phyloP scores from a whole-genome alignment of 2,329 filamentous ascomycete species.

The Pleurostoma richardsiae region DNA sequence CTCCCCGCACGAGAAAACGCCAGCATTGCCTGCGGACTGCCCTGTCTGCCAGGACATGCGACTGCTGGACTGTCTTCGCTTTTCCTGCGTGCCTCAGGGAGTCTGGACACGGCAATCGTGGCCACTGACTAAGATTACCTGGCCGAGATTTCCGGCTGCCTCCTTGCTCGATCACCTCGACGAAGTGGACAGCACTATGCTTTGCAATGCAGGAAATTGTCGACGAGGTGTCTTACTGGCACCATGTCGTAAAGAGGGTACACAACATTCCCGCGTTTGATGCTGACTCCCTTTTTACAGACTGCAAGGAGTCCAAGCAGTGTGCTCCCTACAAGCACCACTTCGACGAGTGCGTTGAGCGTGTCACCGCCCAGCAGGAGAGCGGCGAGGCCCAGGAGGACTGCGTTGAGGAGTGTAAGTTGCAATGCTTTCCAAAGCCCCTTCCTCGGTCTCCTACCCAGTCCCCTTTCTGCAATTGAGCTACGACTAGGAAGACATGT shows the following conservation, averaged over 20 bases:
- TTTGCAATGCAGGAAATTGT: too few relatives aligned
- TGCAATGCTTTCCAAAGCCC: neutral
- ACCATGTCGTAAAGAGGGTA: too few relatives aligned
- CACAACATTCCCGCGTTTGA: too few relatives aligned
- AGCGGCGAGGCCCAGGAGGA: slow-evolving; percentile 78
- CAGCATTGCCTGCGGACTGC: too few relatives aligned
- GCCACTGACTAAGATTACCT: slow-evolving; percentile 1
- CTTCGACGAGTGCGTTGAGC: slow-evolving; percentile 96
- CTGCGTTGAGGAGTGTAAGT: slow-evolving; percentile 98
- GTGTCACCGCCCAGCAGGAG: slow-evolving; percentile 69
- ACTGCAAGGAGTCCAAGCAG: slow-evolving; percentile 81
- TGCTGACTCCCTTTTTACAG: slow-evolving; percentile 38
- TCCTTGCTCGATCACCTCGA: slow-evolving; percentile 6
- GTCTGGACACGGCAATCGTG: too few relatives aligned
- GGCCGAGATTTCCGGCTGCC: slow-evolving; percentile 2
- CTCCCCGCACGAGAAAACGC: too few relatives aligned
- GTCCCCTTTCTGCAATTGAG: neutral
- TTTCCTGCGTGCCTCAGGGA: too few relatives aligned
- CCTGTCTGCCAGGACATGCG: too few relatives aligned
- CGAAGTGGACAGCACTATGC: slow-evolving; percentile 5
- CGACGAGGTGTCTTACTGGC: too few relatives aligned
- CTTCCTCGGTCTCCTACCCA: neutral
- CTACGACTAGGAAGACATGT: too few relatives aligned
- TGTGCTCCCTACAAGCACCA: slow-evolving; percentile 93
- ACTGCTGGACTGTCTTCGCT: too few relatives aligned